phyloP scores from a whole-genome alignment of 106 monocot species.

The Dendrobium catenatum region DNA sequence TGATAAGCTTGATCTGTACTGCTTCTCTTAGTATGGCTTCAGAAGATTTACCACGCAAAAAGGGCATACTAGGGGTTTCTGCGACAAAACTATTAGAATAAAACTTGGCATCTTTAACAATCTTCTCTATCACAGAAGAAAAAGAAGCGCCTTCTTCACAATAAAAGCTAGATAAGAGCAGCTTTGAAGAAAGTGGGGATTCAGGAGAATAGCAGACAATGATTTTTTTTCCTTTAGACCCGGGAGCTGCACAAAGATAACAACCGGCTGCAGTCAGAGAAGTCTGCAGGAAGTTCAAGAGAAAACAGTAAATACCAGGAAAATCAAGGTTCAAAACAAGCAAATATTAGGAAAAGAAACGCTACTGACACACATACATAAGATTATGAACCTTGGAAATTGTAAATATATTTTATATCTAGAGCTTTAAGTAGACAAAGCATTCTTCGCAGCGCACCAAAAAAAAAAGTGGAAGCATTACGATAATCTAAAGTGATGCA shows the following conservation, averaged over 20 bases:
- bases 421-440: not conserved
- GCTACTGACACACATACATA: not conserved
- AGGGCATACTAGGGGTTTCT: constrained; percentile 28
- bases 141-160: constrained; percentile 11
- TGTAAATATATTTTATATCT: not conserved
- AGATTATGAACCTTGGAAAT: not conserved
- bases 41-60: constrained; percentile 41
- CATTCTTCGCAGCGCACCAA: no score
- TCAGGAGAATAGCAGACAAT: constrained; percentile 47
- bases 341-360: not conserved
- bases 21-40: constrained; percentile 54
- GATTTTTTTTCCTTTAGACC: constrained; percentile 68
- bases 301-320: not conserved
- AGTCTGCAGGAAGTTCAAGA: constrained; percentile 44
- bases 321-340: not conserved
- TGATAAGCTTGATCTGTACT: constrained; percentile 50
- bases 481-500: no score
- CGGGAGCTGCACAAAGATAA: constrained; percentile 66
- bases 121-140: constrained; percentile 32
- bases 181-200: constrained; percentile 30
- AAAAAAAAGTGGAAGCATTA: no score
- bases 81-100: constrained; percentile 17
- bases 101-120: constrained; percentile 32
- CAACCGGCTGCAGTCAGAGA: constrained; percentile 89
- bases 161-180: constrained; percentile 11